phyloP scores from a whole-genome alignment of 208 protist genomes.

The Acanthamoeba rhysodes region DNA sequence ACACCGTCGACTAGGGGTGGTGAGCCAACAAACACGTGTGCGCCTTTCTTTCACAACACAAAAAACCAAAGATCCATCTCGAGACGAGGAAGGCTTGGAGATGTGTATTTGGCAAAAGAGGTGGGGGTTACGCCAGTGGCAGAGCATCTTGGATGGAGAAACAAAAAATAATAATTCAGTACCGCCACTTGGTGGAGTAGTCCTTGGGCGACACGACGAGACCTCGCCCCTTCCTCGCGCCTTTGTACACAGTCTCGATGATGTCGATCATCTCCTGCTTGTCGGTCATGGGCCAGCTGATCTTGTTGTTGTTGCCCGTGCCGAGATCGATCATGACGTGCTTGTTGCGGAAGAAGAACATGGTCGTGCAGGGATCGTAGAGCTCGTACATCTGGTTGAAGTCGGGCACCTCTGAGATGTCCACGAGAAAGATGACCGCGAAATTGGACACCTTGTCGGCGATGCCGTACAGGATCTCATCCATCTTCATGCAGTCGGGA shows the following conservation, averaged over 20 bases:
- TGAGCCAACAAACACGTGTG: not conserved
- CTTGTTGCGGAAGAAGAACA: slow-evolving; percentile 99
- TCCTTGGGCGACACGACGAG: slow-evolving; percentile 97
- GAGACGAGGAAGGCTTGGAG: too few relatives aligned
- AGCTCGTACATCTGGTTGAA: slow-evolving; percentile 99
- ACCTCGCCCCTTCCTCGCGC: slow-evolving; percentile 96
- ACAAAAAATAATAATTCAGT: slow-evolving; percentile 83
- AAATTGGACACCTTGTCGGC: slow-evolving; percentile 93
- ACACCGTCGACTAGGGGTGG: slow-evolving; percentile 47
- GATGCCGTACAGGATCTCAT: slow-evolving; percentile 89
- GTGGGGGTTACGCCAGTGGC: too few relatives aligned
- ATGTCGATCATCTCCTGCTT: slow-evolving; percentile 99
- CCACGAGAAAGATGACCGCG: slow-evolving; percentile 95
- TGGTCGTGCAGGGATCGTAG: slow-evolving; percentile 98
- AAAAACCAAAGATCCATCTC: too few relatives aligned
- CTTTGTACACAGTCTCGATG: slow-evolving; percentile 96
- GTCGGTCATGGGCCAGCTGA: slow-evolving; percentile 98
- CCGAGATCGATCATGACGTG: slow-evolving; percentile 99
- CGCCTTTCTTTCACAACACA: not conserved
- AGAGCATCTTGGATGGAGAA: not conserved
- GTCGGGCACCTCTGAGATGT: slow-evolving; percentile 96
- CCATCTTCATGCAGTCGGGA: slow-evolving; percentile 94
- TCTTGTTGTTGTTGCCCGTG: slow-evolving; percentile 99
- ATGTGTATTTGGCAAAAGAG: not conserved
- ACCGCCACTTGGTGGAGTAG: slow-evolving; percentile 97